A percentile compares a stretch with the other conserved stretches of the same genome.
These are phyloP conservation scores for Tetradesmus obliquus DNA, from an alignment of 139 green algal genomes.

Conservation along the genomic window DNA sequence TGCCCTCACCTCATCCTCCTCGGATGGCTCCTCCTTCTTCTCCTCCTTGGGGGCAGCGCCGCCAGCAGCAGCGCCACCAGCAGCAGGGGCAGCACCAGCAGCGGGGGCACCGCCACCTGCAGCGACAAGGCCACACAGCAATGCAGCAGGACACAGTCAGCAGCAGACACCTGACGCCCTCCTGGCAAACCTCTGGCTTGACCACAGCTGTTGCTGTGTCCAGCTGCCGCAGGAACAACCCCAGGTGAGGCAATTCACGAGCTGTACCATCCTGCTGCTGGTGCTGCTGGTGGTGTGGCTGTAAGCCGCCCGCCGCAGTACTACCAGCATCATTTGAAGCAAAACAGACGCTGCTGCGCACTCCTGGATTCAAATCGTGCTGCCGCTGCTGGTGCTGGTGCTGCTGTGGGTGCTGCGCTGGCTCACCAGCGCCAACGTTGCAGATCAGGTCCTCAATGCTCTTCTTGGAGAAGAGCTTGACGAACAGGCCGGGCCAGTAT, in stretches of 20 bases:
- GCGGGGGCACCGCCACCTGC: slow-evolving; percentile 65
- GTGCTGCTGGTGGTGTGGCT: neutral
- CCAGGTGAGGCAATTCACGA: no score
- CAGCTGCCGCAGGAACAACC: neutral
- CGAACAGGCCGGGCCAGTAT: slow-evolving; percentile 98
- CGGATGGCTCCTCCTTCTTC: slow-evolving; percentile 88
- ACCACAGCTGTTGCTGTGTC: no score
- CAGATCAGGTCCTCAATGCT: slow-evolving; percentile 95
- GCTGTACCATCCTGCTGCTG: neutral
- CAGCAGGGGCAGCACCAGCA: slow-evolving; percentile 71
- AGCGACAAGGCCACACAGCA: slow-evolving; percentile 31
- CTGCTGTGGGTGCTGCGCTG: neutral
- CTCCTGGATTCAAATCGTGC: neutral
- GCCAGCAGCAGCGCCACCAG: slow-evolving; percentile 70
- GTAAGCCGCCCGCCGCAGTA: no score
- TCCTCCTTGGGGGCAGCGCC: slow-evolving; percentile 77
- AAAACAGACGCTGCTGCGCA: neutral
- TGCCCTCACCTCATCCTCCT: slow-evolving; percentile 80
- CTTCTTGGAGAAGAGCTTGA: slow-evolving; percentile 97
- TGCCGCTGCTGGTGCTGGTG: neutral
- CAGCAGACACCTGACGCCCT: no score
- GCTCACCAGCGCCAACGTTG: slow-evolving; percentile 93
- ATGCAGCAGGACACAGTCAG: neutral
- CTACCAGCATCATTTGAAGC: no score
- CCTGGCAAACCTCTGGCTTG: no score